A percentile compares a stretch with the other conserved stretches of the same genome.
phyloP scores from a whole-genome alignment of 2,329 filamentous ascomycete genomes.

The Thyridium curvatum region DNA sequence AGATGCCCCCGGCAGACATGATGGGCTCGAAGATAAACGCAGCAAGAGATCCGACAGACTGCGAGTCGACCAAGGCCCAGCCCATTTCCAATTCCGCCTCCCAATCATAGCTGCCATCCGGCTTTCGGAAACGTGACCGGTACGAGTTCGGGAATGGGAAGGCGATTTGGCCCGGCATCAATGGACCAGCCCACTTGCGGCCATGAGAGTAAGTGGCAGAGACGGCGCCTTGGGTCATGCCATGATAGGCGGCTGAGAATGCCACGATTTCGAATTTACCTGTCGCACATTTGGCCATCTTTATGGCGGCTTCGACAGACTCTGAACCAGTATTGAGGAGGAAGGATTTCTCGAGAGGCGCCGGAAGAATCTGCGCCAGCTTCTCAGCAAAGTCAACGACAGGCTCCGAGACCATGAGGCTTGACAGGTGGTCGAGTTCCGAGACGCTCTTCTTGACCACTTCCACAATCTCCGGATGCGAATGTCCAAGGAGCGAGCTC shows the following conservation, averaged over 20 bases:
- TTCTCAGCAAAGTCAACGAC: slow-evolving; percentile 46
- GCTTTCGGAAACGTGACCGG: slow-evolving; percentile 51
- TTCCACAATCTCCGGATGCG: slow-evolving; percentile 49
- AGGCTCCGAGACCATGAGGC: slow-evolving; percentile 48
- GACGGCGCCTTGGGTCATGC: slow-evolving; percentile 46
- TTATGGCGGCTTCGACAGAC: slow-evolving; percentile 53
- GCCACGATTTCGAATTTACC: slow-evolving; percentile 60
- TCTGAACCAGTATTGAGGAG: slow-evolving; percentile 52
- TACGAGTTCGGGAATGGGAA: slow-evolving; percentile 57
- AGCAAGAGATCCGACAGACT: slow-evolving; percentile 53
- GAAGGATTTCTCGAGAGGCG: slow-evolving; percentile 43
- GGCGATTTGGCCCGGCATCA: slow-evolving; percentile 48
- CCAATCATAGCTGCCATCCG: slow-evolving; percentile 60
- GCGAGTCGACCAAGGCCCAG: slow-evolving; percentile 53
- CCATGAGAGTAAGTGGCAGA: slow-evolving; percentile 49
- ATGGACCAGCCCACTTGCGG: slow-evolving; percentile 34
- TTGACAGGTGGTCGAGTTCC: slow-evolving; percentile 50
- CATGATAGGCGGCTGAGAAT: slow-evolving; percentile 53
- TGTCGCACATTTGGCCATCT: slow-evolving; percentile 56
- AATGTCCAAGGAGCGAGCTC: slow-evolving; percentile 50
- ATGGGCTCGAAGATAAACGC: slow-evolving; percentile 59
- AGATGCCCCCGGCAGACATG: slow-evolving; percentile 49
- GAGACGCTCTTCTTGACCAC: slow-evolving; percentile 38
- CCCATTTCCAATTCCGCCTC: slow-evolving; percentile 56
- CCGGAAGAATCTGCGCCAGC: slow-evolving; percentile 37